phyloP scores from a whole-genome alignment of 441 rosid species.

The Viola pubescens region DNA sequence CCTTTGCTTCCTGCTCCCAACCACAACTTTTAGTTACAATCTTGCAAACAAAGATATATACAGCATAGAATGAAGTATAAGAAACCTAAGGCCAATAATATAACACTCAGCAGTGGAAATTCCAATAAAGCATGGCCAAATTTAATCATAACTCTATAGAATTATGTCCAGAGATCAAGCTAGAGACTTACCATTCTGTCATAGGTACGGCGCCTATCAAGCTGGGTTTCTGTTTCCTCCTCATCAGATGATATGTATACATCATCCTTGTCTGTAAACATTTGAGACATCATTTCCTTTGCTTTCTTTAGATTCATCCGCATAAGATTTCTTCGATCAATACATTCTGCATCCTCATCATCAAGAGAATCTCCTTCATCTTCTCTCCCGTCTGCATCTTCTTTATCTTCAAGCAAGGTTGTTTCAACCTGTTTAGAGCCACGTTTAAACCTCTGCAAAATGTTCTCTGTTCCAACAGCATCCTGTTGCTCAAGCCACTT shows the following conservation, averaged over 20 bases:
- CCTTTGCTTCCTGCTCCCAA: constrained; percentile 48
- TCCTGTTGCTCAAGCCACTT: constrained; percentile 89
- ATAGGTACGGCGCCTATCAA: constrained; percentile 36
- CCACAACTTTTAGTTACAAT: constrained; percentile 16
- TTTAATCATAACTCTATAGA: constrained; percentile 6
- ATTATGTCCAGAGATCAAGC: neutral
- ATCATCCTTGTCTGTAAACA: constrained; percentile 84
- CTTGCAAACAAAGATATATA: neutral
- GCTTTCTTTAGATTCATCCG: constrained; percentile 59
- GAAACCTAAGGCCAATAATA: constrained; percentile 2
- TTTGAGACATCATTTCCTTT: constrained; percentile 79
- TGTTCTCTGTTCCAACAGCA: constrained; percentile 73
- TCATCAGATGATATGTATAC: constrained; percentile 77
- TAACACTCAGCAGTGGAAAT: neutral
- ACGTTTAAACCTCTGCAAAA: constrained; percentile 61
- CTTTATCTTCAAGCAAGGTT: constrained; percentile 40
- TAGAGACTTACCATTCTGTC: constrained; percentile 56
- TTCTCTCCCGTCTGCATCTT: constrained; percentile 33
- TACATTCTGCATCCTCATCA: constrained; percentile 42
- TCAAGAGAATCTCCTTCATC: constrained; percentile 16
- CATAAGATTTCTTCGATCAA: constrained; percentile 35
- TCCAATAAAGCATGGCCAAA: neutral
- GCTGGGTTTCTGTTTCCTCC: constrained; percentile 62
- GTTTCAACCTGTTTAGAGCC: constrained; percentile 38
- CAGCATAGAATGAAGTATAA: neutral